These are phyloP conservation scores for Psophocarpus tetragonolobus DNA, from an alignment of 306 rosid genomes.

Conservation along the genomic window DNA sequence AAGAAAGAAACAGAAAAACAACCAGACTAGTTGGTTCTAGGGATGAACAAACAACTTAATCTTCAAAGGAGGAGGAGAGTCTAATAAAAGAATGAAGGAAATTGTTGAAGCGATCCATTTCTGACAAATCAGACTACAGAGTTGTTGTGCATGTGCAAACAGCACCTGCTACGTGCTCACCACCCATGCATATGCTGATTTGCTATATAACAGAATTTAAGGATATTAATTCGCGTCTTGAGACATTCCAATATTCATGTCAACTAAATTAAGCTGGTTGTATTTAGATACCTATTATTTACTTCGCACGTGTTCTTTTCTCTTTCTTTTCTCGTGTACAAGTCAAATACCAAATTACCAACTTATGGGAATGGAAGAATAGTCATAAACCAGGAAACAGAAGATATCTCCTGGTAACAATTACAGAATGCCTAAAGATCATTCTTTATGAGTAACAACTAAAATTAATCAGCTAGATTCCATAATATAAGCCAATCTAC, in stretches of 20 bases:
- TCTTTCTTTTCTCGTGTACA: background rate
- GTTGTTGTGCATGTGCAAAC: too few relatives aligned
- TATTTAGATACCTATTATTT: background rate
- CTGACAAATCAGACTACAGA: too few relatives aligned
- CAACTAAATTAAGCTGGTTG: background rate
- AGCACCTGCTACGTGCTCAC: too few relatives aligned
- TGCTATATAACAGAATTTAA: background rate
- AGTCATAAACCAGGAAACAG: background rate
- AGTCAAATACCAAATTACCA: background rate
- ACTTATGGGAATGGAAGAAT: background rate
- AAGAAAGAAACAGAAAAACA: too few relatives aligned
- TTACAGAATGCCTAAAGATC: background rate
- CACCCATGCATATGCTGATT: slow-evolving; percentile 18
- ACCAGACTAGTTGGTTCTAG: too few relatives aligned
- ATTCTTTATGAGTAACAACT: background rate
- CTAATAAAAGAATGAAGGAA: too few relatives aligned
- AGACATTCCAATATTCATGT: slow-evolving; percentile 14
- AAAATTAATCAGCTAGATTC: background rate
- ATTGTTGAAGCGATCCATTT: too few relatives aligned
- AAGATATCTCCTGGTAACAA: background rate
- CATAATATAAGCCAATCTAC: background rate
- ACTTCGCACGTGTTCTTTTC: slow-evolving; percentile 8
- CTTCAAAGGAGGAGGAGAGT: too few relatives aligned
- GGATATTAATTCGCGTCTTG: background rate
- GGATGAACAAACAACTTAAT: too few relatives aligned